Evolutionary conservation across 345 rosid species (phyloP).

Genomic region (Stellera chamaejasme): DNA sequence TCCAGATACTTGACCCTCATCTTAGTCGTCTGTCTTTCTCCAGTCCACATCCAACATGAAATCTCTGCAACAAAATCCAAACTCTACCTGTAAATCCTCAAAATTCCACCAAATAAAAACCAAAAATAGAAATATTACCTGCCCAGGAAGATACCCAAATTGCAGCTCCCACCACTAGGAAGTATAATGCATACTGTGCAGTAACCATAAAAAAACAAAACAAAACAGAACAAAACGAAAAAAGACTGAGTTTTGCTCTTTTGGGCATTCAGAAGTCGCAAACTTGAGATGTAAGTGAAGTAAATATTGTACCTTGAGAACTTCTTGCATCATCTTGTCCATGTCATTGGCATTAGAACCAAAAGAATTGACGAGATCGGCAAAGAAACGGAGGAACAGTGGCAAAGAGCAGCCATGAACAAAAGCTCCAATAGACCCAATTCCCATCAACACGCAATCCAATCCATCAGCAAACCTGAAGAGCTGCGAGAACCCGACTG

Average conservation of each 20-base stretch:
- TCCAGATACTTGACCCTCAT: slow-evolving; percentile 96
- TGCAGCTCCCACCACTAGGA: slow-evolving; percentile 96
- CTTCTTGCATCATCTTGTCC: slow-evolving; percentile 97
- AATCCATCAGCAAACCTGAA: slow-evolving; percentile 96
- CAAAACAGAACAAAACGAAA: slow-evolving; percentile 5
- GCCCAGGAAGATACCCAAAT: slow-evolving; percentile 99
- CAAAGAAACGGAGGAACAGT: slow-evolving; percentile 89
- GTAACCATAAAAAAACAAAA: not conserved
- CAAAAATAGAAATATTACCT: slow-evolving; percentile 31
- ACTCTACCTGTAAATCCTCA: slow-evolving; percentile 1
- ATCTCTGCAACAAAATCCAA: slow-evolving; percentile 49
- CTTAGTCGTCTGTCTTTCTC: slow-evolving; percentile 94
- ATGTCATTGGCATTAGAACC: slow-evolving; percentile 86
- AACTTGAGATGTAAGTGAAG: not conserved
- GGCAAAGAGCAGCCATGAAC: slow-evolving; percentile 96
- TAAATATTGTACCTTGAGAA: slow-evolving; percentile 56
- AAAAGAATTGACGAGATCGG: slow-evolving; percentile 97
- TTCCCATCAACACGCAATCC: slow-evolving; percentile 89
- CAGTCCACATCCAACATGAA: slow-evolving; percentile 99
- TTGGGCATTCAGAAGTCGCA: not conserved
- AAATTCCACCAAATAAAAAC: not conserved
- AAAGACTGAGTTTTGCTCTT: not conserved
- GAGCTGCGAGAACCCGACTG: slow-evolving; percentile 69
- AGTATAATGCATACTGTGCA: slow-evolving; percentile 89
- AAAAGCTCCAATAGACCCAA: slow-evolving; percentile 91